Conservation (phyloP, 495 filamentous ascomycete species). For the Tuber aestivum region DNA sequence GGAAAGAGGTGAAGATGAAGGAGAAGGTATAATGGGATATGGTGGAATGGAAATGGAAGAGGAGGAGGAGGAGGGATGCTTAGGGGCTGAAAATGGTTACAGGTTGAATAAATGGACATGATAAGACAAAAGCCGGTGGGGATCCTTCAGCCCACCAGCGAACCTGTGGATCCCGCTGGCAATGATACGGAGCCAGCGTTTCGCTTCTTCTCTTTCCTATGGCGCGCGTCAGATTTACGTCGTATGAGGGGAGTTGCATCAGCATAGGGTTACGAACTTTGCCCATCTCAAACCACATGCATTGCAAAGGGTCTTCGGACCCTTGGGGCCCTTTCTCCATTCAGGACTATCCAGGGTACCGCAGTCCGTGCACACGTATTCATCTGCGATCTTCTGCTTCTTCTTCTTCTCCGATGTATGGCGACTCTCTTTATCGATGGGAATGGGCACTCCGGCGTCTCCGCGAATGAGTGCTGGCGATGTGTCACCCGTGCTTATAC, state of each 20-base stretch:
- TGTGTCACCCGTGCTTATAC: slow-evolving; percentile 77
- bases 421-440: slow-evolving; percentile 62
- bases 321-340: slow-evolving; percentile 91
- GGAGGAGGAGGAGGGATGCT: neutral
- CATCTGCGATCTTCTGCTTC: slow-evolving; percentile 80
- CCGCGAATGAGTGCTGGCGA: slow-evolving; percentile 76
- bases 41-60: neutral
- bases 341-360: slow-evolving; percentile 91
- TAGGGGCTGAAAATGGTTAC: neutral
- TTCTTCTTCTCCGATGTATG: slow-evolving; percentile 79
- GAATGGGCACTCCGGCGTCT: slow-evolving; percentile 78
- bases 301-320: slow-evolving; percentile 95
- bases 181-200: slow-evolving; percentile 31
- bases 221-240: slow-evolving; percentile 9
- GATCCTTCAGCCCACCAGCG: neutral
- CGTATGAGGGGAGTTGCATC: neutral
- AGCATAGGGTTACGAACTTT: slow-evolving; percentile 26
- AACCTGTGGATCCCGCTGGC: slow-evolving; percentile 26
- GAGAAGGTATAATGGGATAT: neutral
- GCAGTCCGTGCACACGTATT: slow-evolving; percentile 95
- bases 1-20: neutral
- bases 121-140: neutral
- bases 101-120: neutral
- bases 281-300: slow-evolving; percentile 63
- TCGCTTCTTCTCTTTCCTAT: slow-evolving; percentile 41